Percentiles rank a stretch among this genome's conserved stretches.
These are phyloP conservation scores for Apiospora hydei DNA, from an alignment of 2,329 filamentous ascomycete genomes.

Conservation along the genomic window DNA sequence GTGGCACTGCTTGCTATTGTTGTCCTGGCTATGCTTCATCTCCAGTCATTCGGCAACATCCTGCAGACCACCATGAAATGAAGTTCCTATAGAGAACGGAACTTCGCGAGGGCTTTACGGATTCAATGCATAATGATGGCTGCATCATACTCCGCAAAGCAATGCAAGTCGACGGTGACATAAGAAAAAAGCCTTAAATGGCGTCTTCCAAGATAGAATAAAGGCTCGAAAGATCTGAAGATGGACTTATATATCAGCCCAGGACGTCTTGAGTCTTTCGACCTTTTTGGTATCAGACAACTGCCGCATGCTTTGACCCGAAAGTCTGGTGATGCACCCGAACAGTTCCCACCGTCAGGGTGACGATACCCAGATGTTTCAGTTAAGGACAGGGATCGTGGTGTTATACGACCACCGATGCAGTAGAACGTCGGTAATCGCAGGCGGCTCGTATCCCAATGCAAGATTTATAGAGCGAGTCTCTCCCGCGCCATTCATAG, in stretches of 20 bases:
- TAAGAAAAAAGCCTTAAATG: not conserved
- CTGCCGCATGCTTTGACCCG: not conserved
- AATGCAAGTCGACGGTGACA: not conserved
- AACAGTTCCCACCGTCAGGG: not conserved
- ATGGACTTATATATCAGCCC: no score
- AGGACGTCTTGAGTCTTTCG: not conserved
- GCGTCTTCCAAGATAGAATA: no score
- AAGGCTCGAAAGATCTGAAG: not conserved
- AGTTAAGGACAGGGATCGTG: not conserved
- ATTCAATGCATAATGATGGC: not conserved
- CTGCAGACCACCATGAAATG: not conserved
- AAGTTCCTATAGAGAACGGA: no score
- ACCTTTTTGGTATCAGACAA: not conserved
- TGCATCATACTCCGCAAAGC: not conserved
- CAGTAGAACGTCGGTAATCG: conserved; percentile 17
- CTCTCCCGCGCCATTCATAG: not conserved
- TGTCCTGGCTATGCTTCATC: not conserved
- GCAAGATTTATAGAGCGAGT: not conserved
- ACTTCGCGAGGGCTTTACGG: not conserved
- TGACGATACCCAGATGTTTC: not conserved
- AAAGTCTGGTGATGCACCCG: not conserved
- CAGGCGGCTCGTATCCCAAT: not conserved
- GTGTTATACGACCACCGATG: not conserved
- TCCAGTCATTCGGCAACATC: no score
- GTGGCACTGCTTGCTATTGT: not conserved